phyloP scores from a whole-genome alignment of 805 yeast species.

The Schwanniomyces polymorphus region DNA sequence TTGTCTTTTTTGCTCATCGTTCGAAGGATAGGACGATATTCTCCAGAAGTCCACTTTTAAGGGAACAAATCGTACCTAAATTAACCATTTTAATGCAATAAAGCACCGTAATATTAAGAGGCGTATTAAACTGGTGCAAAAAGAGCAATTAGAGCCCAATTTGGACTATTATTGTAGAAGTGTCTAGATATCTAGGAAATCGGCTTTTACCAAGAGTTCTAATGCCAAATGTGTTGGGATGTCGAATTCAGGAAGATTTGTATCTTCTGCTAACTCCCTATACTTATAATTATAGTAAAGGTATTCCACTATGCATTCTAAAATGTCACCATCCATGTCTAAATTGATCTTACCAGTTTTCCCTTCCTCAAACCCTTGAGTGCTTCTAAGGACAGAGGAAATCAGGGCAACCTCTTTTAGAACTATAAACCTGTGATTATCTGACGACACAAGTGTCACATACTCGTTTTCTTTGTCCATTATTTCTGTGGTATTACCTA shows the following conservation, averaged over 20 bases:
- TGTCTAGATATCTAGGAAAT: slow-evolving; percentile 62
- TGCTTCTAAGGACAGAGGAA: slow-evolving; percentile 56
- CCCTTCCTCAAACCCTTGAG: slow-evolving; percentile 58
- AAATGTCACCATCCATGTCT: slow-evolving; percentile 68
- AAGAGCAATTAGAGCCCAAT: too few species aligned
- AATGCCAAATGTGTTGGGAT: slow-evolving; percentile 93
- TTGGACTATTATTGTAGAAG: too few species aligned
- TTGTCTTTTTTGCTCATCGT: too few species aligned
- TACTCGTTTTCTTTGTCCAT: slow-evolving; percentile 7
- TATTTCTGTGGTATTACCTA: not conserved
- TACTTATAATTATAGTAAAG: slow-evolving; percentile 73
- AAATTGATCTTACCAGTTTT: slow-evolving; percentile 53
- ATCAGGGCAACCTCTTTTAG: slow-evolving; percentile 75
- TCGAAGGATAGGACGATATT: too few species aligned
- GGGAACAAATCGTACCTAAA: too few species aligned
- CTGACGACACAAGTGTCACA: slow-evolving; percentile 73
- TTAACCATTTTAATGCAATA: too few species aligned
- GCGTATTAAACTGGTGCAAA: too few species aligned
- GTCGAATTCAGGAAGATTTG: slow-evolving; percentile 79
- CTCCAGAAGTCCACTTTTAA: too few species aligned
- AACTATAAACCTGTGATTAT: slow-evolving; percentile 62
- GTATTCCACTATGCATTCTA: slow-evolving; percentile 84
- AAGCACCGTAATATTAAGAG: too few species aligned
- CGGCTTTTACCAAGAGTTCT: slow-evolving; percentile 91
- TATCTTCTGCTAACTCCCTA: slow-evolving; percentile 48